phyloP scores from a whole-genome alignment of 2,329 filamentous ascomycete species.

The Helotiales sp. region DNA sequence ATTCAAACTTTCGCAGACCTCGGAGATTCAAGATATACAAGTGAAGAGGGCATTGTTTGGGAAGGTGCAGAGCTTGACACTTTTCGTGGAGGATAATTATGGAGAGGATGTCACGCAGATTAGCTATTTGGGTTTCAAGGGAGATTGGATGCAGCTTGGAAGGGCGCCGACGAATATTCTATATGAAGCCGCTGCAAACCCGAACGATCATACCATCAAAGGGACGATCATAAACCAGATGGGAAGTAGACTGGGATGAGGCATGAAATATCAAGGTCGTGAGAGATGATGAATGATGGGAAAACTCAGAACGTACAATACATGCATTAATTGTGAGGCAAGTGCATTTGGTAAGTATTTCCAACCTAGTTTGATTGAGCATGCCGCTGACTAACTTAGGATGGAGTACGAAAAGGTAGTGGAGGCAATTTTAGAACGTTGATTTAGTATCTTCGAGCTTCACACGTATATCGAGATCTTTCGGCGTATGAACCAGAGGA shows the following conservation, averaged over 20 bases:
- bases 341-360: background rate
- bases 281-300: background rate
- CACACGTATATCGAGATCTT: background rate
- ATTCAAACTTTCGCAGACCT: conserved; percentile 74
- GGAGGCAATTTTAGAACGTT: background rate
- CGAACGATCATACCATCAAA: conserved; percentile 76
- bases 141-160: conserved; percentile 87
- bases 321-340: background rate
- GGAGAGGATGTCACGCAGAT: conserved; percentile 74
- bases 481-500: background rate
- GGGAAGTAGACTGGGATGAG: conserved; percentile 53
- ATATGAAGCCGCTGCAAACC: conserved; percentile 94
- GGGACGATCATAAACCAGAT: conserved; percentile 55
- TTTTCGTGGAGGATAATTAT: conserved; percentile 95
- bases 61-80: conserved; percentile 74
- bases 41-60: conserved; percentile 89
- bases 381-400: background rate
- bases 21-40: conserved; percentile 82
- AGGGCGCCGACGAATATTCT: conserved; percentile 81
- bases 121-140: conserved; percentile 87
- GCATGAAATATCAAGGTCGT: background rate
- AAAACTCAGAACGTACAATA: background rate
- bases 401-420: background rate
- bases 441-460: background rate
- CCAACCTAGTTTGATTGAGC: background rate